These are phyloP conservation scores for Mangifera indica DNA, from an alignment of 345 rosid genomes.

Conservation along the genomic window DNA sequence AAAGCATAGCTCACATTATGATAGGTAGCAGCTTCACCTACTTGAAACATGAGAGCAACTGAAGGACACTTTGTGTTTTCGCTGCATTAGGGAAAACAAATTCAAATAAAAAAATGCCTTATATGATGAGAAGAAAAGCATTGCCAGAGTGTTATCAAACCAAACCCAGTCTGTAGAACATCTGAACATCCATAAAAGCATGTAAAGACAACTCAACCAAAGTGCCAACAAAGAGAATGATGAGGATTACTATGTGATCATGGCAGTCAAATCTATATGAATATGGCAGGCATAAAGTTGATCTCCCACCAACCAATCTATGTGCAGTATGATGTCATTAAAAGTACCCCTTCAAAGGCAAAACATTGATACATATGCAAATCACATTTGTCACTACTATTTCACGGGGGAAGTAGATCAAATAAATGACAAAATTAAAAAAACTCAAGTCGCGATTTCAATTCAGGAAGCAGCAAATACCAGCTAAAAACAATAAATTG, in stretches of 20 bases:
- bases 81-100: constrained; percentile 46
- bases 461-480: background rate
- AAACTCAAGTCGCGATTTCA: background rate
- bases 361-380: background rate
- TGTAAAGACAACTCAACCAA: background rate
- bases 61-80: constrained; percentile 78
- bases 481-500: background rate
- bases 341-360: background rate
- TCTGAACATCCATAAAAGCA: constrained; percentile 4
- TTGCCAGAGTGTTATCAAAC: background rate
- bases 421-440: background rate
- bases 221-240: background rate
- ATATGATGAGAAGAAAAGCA: constrained; percentile 20
- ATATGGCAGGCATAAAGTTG: background rate
- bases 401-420: background rate
- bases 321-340: background rate
- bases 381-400: background rate
- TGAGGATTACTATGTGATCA: background rate
- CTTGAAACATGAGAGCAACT: constrained; percentile 88
- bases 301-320: background rate
- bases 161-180: constrained; percentile 6
- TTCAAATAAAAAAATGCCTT: constrained; percentile 9
- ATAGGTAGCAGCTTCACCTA: constrained; percentile 82
- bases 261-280: background rate
- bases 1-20: constrained; percentile 55